Conservation (phyloP, 257 asterid genomes). For the Nicotiana sylvestris region DNA sequence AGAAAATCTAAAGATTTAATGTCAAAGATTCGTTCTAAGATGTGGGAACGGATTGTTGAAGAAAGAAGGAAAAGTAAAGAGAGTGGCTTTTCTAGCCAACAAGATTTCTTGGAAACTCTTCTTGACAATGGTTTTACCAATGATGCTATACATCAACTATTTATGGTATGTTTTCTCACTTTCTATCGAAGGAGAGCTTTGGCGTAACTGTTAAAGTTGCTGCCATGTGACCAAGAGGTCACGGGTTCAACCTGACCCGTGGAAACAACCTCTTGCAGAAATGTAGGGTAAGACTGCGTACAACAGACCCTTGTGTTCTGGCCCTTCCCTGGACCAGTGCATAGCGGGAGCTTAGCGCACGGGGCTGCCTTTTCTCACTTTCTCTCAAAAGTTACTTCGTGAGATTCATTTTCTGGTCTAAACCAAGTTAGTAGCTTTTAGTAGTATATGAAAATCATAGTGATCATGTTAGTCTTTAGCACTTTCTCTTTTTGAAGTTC, state of each 20-base stretch:
- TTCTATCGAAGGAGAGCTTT: too few relatives aligned
- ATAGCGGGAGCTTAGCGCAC: too few relatives aligned
- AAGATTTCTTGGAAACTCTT: conserved; percentile 30
- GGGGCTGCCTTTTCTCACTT: background rate
- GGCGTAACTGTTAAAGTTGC: too few relatives aligned
- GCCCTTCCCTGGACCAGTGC: too few relatives aligned
- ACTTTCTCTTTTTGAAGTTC: background rate
- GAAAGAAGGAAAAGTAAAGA: conserved; percentile 21
- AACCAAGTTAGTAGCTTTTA: background rate
- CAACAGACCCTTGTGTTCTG: too few relatives aligned
- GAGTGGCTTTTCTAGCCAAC: background rate
- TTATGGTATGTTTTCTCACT: conserved; percentile 22
- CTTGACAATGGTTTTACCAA: conserved; percentile 25
- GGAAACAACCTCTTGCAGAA: too few relatives aligned
- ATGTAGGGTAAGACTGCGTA: too few relatives aligned
- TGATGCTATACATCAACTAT: conserved; percentile 32
- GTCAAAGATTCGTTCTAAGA: background rate
- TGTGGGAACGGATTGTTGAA: conserved; percentile 32
- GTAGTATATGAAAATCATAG: background rate
- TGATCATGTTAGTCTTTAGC: background rate
- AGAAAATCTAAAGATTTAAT: conserved; percentile 7
- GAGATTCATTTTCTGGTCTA: background rate
- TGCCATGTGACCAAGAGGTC: too few relatives aligned
- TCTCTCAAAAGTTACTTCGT: background rate
- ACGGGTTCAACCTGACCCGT: too few relatives aligned